These are phyloP conservation scores for Aureobasidium sp. DNA, from an alignment of 2,329 filamentous ascomycete genomes.

Conservation along the genomic window DNA sequence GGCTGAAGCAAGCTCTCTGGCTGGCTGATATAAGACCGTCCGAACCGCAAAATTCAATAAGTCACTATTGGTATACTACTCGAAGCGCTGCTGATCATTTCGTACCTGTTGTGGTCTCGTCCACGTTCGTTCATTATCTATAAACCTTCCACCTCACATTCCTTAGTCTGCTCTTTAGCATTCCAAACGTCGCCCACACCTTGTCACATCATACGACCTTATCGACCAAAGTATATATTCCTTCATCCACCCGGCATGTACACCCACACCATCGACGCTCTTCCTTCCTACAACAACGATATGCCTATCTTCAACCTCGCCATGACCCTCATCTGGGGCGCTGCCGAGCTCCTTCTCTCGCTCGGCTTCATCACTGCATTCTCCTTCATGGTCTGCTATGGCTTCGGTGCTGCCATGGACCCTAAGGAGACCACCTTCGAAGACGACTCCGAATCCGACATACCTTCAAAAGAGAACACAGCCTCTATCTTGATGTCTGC, in stretches of 20 bases:
- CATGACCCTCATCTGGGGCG: slow-evolving; percentile 5
- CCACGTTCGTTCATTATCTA: neutral
- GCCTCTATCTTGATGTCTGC: slow-evolving; percentile 7
- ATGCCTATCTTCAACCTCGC: slow-evolving; percentile 7
- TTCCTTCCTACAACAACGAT: neutral
- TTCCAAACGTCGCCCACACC: slow-evolving; percentile 7
- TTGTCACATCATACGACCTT: neutral
- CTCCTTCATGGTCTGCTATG: slow-evolving; percentile 8
- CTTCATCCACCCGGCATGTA: neutral
- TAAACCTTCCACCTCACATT: slow-evolving; percentile 1
- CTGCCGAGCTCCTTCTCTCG: slow-evolving; percentile 6
- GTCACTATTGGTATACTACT: slow-evolving; percentile 12
- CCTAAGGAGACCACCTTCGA: neutral
- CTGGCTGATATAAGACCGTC: slow-evolving; percentile 13
- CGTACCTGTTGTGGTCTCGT: neutral
- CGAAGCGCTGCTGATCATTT: neutral
- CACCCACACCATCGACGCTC: slow-evolving; percentile 9
- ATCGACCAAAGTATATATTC: neutral
- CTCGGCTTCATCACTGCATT: slow-evolving; percentile 11
- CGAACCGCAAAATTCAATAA: slow-evolving; percentile 4
- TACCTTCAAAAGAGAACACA: slow-evolving; percentile 8
- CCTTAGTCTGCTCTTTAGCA: slow-evolving; percentile 5
- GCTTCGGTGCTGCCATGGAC: slow-evolving; percentile 1
- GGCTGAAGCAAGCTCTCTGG: too few species aligned
- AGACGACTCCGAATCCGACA: neutral